Conservation (phyloP, 1,139 yeast genomes). For the Martiniozyma asiatica region DNA sequence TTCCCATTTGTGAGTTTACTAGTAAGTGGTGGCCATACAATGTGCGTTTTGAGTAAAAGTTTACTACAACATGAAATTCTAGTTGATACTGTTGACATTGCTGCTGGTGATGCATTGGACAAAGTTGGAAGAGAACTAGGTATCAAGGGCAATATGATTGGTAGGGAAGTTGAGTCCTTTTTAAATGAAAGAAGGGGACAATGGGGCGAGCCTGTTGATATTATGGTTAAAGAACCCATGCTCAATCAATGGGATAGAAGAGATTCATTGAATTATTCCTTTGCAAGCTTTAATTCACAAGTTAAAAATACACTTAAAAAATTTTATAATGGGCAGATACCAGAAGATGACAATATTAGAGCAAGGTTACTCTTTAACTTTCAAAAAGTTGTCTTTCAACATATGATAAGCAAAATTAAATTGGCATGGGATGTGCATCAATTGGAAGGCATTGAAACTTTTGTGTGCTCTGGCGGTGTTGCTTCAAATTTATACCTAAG, state of each 20-base stretch:
- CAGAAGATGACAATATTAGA: slow-evolving; percentile 17
- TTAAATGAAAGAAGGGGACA: slow-evolving; percentile 24
- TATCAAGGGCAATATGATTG: slow-evolving; percentile 70
- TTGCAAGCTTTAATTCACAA: slow-evolving; percentile 64
- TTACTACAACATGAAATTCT: slow-evolving; percentile 58
- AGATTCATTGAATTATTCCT: slow-evolving; percentile 47
- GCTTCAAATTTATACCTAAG: slow-evolving; percentile 64
- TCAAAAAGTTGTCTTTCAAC: slow-evolving; percentile 60
- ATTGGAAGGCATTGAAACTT: slow-evolving; percentile 27
- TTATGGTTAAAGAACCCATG: slow-evolving; percentile 41
- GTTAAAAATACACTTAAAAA: slow-evolving; percentile 27
- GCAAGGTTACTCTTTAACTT: slow-evolving; percentile 44
- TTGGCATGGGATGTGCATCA: slow-evolving; percentile 35
- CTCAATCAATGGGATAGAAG: slow-evolving; percentile 34
- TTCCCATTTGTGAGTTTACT: slow-evolving; percentile 75
- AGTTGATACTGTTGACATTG: slow-evolving; percentile 72
- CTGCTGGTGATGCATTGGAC: slow-evolving; percentile 89
- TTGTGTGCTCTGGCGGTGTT: slow-evolving; percentile 91
- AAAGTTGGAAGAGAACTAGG: slow-evolving; percentile 87
- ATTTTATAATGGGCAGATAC: slow-evolving; percentile 13
- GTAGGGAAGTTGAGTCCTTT: slow-evolving; percentile 62
- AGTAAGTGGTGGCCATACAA: slow-evolving; percentile 93
- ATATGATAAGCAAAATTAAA: slow-evolving; percentile 52
- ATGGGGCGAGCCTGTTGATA: slow-evolving; percentile 22
- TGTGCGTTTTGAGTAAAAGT: slow-evolving; percentile 59